Conservation (phyloP, 805 yeast species). For the Candida ascalaphidarum region DNA sequence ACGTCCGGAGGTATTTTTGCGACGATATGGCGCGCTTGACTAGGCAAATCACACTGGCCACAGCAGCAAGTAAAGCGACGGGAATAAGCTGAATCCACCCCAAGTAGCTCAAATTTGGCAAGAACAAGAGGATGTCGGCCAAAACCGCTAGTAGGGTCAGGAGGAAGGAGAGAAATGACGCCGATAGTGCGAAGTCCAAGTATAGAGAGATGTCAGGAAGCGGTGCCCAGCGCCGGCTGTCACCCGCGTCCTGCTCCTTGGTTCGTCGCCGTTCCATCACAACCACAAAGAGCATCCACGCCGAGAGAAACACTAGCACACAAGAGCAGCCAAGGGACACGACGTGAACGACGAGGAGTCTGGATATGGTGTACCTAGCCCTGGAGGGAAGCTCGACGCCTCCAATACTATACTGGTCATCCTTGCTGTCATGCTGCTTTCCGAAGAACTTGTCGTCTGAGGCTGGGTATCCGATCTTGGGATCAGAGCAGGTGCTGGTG, state of each 20-base stretch:
- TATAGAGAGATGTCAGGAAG: constrained; percentile 8
- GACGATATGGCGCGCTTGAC: constrained; percentile 60
- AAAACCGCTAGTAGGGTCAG: constrained; percentile 65
- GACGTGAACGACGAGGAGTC: constrained; percentile 33
- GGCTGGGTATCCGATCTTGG: constrained; percentile 28
- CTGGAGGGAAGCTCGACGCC: constrained; percentile 31
- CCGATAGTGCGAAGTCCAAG: constrained; percentile 43
- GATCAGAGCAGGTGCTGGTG: constrained; percentile 19
- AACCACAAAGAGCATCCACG: constrained; percentile 4
- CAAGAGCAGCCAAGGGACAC: constrained; percentile 10
- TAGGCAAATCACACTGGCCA: constrained; percentile 61
- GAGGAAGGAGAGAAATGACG: constrained; percentile 63
- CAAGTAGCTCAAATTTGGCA: constrained; percentile 66
- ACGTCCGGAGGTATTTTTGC: constrained; percentile 24
- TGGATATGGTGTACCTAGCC: constrained; percentile 31
- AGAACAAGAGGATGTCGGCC: constrained; percentile 73
- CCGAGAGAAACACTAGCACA: constrained; percentile 7
- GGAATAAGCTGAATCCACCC: constrained; percentile 81
- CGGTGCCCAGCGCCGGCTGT: no score
- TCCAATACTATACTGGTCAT: constrained; percentile 4
- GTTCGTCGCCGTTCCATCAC: no score
- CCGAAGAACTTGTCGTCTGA: constrained; percentile 2
- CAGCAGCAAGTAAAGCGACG: constrained; percentile 53
- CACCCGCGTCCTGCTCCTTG: no score
- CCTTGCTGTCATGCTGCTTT: no score